These are phyloP conservation scores for Gamarada debralockiae DNA, from an alignment of 495 filamentous ascomycete species.

Conservation along the genomic window DNA sequence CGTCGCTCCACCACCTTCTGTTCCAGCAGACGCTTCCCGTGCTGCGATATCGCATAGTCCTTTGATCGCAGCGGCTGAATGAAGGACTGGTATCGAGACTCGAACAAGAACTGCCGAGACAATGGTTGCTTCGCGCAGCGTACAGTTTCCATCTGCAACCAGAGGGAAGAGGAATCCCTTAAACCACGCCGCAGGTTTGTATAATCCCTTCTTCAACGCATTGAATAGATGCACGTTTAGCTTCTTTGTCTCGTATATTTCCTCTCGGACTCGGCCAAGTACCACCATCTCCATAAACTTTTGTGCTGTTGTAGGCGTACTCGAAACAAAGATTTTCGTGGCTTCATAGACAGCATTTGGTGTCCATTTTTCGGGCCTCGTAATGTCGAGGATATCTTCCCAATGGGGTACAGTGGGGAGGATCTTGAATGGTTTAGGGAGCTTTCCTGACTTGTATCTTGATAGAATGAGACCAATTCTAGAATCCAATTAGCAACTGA, in stretches of 20 bases:
- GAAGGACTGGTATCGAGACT: constrained; percentile 77
- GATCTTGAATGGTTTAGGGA: constrained; percentile 97
- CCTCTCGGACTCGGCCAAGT: constrained; percentile 82
- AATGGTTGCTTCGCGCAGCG: constrained; percentile 87
- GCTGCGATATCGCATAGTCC: constrained; percentile 90
- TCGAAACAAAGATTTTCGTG: constrained; percentile 83
- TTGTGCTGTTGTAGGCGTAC: constrained; percentile 71
- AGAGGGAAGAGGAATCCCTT: constrained; percentile 94
- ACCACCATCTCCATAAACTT: constrained; percentile 77
- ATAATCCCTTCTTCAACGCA: constrained; percentile 84
- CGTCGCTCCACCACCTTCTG: constrained; percentile 75
- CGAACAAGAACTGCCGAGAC: constrained; percentile 77
- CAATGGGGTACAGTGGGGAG: constrained; percentile 87
- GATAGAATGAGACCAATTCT: constrained; percentile 86
- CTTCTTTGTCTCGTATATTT: constrained; percentile 83
- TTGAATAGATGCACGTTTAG: constrained; percentile 95
- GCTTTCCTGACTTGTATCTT: constrained; percentile 88
- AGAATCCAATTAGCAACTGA: constrained; percentile 10
- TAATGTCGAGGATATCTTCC: constrained; percentile 81
- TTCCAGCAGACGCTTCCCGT: constrained; percentile 67
- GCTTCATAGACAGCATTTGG: constrained; percentile 82
- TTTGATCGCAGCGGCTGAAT: constrained; percentile 88
- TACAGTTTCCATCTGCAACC: constrained; percentile 66
- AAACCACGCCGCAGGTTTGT: constrained; percentile 96
- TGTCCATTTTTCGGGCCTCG: constrained; percentile 80